These are phyloP conservation scores for Exophiala mesophila DNA, from an alignment of 2,329 filamentous ascomycete species.

Conservation along the genomic window DNA sequence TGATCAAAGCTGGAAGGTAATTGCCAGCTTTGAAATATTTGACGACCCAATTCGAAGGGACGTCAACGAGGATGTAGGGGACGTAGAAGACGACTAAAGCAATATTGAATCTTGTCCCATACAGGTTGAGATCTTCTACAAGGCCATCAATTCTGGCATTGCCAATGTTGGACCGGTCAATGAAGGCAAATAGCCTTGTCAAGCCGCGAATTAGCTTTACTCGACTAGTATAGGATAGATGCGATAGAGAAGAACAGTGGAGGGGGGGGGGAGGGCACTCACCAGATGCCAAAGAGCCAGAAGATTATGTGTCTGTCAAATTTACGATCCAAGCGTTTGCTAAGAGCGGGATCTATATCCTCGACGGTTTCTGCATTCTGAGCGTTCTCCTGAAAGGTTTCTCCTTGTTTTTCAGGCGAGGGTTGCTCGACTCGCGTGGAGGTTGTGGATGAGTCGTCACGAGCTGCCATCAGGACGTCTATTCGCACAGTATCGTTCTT, in stretches of 20 bases:
- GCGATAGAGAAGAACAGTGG: too few relatives aligned
- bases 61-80: conserved; percentile 17
- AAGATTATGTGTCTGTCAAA: conserved; percentile 1
- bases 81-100: conserved; percentile 14
- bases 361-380: background rate
- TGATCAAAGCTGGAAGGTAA: background rate
- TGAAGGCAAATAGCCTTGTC: conserved; percentile 48
- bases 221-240: too few relatives aligned
- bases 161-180: conserved; percentile 66
- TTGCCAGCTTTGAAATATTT: conserved; percentile 12
- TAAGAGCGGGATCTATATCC: conserved; percentile 1
- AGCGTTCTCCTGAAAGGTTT: background rate
- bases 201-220: too few relatives aligned
- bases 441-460: background rate
- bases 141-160: conserved; percentile 63
- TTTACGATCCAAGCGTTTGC: conserved; percentile 1
- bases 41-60: conserved; percentile 14
- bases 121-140: conserved; percentile 46
- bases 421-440: background rate
- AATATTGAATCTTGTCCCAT: conserved; percentile 4
- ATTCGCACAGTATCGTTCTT: too few relatives aligned
- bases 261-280: too few relatives aligned
- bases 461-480: background rate
- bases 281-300: conserved; percentile 5
- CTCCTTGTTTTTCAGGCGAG: background rate